Conservation (phyloP, 495 filamentous ascomycete genomes). For the Aspergillus ellipticus region DNA sequence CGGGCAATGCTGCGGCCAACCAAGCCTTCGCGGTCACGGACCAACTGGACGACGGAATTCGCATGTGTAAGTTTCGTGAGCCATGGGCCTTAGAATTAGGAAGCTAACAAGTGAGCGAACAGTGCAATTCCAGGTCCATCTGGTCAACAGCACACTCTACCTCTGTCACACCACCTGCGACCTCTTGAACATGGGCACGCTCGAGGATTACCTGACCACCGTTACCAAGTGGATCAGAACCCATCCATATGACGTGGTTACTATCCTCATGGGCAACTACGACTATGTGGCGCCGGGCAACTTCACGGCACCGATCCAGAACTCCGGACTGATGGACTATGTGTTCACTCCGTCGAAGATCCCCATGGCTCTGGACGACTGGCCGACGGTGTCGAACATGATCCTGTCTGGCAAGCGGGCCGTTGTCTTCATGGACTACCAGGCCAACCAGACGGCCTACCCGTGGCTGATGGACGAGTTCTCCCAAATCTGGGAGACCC, state of each 20-base stretch:
- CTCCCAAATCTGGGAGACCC: conserved; percentile 64
- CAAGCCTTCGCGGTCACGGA: conserved; percentile 64
- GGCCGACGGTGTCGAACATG: conserved; percentile 80
- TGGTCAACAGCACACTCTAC: conserved; percentile 55
- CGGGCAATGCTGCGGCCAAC: conserved; percentile 72
- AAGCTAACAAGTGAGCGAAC: neutral
- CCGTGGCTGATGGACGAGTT: conserved; percentile 68
- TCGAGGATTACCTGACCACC: conserved; percentile 65
- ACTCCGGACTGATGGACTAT: conserved; percentile 63
- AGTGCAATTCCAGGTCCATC: conserved; percentile 84
- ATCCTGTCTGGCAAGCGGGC: conserved; percentile 63
- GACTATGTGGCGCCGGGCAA: conserved; percentile 61
- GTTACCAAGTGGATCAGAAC: conserved; percentile 69
- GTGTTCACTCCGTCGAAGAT: conserved; percentile 67
- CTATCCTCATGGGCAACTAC: conserved; percentile 80
- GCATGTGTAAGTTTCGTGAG: conserved; percentile 58
- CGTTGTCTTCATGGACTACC: conserved; percentile 75
- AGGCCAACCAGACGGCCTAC: conserved; percentile 71
- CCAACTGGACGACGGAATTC: conserved; percentile 84
- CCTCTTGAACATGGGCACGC: conserved; percentile 72
- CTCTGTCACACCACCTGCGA: conserved; percentile 77
- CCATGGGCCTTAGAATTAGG: neutral
- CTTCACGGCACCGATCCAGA: conserved; percentile 58
- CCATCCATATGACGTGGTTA: conserved; percentile 90
- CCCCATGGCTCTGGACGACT: conserved; percentile 68